phyloP scores from a whole-genome alignment of 805 yeast species.

The Pichia scutulata region DNA sequence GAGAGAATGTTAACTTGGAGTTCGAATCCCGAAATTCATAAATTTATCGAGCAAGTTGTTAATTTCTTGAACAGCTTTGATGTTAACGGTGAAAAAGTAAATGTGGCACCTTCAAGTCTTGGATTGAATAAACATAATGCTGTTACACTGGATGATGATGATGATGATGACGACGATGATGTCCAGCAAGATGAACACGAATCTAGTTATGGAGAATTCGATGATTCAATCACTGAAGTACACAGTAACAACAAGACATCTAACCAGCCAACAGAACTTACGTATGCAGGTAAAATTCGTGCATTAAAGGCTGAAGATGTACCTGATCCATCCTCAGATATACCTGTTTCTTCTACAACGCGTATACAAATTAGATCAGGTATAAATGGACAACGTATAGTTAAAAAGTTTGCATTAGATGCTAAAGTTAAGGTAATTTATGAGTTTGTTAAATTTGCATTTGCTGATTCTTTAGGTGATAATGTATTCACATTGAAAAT shows the following conservation, averaged over 20 bases:
- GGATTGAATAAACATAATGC: conserved; percentile 6
- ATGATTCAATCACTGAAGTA: conserved; percentile 5
- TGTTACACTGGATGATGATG: conserved; percentile 33
- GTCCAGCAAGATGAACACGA: conserved; percentile 5
- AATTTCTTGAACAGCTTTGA: conserved; percentile 63
- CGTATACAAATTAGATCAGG: conserved; percentile 85
- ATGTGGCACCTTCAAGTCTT: conserved; percentile 43
- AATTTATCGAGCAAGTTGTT: conserved; percentile 60
- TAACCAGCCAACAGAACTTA: conserved; percentile 4
- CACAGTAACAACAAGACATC: conserved; percentile 9
- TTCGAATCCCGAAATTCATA: conserved; percentile 51
- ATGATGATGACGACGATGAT: conserved; percentile 23
- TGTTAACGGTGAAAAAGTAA: conserved; percentile 56
- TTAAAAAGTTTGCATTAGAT: conserved; percentile 54
- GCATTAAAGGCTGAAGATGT: conserved; percentile 30
- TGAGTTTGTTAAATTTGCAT: conserved; percentile 56
- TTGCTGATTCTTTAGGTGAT: conserved; percentile 35
- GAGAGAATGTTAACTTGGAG: conserved; percentile 78
- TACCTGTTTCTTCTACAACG: conserved; percentile 48
- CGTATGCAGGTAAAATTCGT: conserved; percentile 15
- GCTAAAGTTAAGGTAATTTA: conserved; percentile 58
- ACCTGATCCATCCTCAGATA: conserved; percentile 50
- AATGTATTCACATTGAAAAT: conserved; percentile 48
- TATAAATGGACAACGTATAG: conserved; percentile 66
- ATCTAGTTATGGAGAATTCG: conserved; percentile 16